Evolutionary conservation across 177 flowering plant genomes (phyloP).

Genomic region (Vitis hybrid): DNA sequence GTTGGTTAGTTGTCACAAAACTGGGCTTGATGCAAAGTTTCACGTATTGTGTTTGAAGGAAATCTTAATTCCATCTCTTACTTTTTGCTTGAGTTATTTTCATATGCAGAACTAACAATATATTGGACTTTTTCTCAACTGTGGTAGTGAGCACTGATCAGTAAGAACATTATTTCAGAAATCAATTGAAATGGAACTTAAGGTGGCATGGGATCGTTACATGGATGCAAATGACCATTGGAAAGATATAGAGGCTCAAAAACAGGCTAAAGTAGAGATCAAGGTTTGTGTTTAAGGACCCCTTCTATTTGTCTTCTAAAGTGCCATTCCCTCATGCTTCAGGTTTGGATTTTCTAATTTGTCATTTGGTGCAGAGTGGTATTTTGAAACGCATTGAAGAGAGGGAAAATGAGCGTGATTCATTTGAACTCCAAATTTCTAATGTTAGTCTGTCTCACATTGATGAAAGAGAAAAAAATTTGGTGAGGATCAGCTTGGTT

Average conservation of each 20-base stretch:
- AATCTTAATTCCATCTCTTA: background rate
- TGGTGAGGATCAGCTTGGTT: constrained; percentile 44
- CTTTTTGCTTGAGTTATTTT: background rate
- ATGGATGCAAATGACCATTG: constrained; percentile 58
- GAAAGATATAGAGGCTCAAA: constrained; percentile 68
- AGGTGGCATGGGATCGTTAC: constrained; percentile 56
- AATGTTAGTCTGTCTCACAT: constrained; percentile 52
- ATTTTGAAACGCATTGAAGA: constrained; percentile 56
- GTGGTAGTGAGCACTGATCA: constrained; percentile 15
- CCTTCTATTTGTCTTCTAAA: background rate
- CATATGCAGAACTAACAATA: background rate
- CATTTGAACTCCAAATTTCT: constrained; percentile 60
- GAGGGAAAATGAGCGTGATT: constrained; percentile 59
- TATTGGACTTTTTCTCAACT: background rate
- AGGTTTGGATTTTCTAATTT: background rate
- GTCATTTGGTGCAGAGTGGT: constrained; percentile 42
- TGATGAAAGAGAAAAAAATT: constrained; percentile 74
- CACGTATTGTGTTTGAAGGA: background rate
- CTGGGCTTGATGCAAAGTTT: background rate
- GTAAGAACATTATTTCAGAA: constrained; percentile 41
- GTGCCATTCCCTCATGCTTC: background rate
- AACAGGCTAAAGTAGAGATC: constrained; percentile 56
- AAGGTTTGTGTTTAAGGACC: constrained; percentile 30
- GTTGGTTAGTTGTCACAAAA: background rate
- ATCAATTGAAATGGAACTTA: constrained; percentile 58